phyloP scores from a whole-genome alignment of 2,329 filamentous ascomycete species.

The Colletotrichum sp. region DNA sequence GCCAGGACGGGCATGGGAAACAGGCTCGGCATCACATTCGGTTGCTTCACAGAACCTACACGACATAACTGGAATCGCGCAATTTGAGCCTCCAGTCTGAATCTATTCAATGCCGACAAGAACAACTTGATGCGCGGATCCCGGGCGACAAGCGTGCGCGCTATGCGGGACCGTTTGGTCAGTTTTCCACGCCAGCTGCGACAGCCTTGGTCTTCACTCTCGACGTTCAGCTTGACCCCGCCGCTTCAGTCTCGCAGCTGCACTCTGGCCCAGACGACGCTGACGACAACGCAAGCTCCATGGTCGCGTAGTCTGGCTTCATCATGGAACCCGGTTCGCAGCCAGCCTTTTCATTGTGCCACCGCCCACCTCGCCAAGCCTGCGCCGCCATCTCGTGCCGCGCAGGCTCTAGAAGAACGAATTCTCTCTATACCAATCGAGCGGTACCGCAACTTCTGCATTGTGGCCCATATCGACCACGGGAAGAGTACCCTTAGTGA shows the following conservation, averaged over 20 bases:
- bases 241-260: background rate
- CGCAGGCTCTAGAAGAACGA: constrained; percentile 52
- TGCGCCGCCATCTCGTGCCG: constrained; percentile 27
- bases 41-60: background rate
- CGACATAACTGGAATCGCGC: background rate
- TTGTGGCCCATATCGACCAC: constrained; percentile 98
- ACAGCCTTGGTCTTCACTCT: background rate
- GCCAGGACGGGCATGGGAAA: background rate
- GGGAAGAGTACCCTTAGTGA: constrained; percentile 97
- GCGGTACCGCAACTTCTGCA: constrained; percentile 93
- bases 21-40: background rate
- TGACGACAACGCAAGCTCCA: background rate
- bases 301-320: background rate
- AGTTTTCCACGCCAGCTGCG: constrained; percentile 2
- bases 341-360: background rate
- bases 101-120: constrained; percentile 9
- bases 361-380: background rate
- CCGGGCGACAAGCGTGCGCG: constrained; percentile 10
- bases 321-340: background rate
- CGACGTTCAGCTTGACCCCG: background rate
- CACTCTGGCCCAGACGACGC: background rate
- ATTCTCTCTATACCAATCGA: constrained; percentile 80
- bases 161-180: constrained; percentile 5
- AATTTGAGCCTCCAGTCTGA: background rate
- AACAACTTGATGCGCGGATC: constrained; percentile 15